These are phyloP conservation scores for Ogataea pini DNA, from an alignment of 805 yeast species.

Conservation along the genomic window DNA sequence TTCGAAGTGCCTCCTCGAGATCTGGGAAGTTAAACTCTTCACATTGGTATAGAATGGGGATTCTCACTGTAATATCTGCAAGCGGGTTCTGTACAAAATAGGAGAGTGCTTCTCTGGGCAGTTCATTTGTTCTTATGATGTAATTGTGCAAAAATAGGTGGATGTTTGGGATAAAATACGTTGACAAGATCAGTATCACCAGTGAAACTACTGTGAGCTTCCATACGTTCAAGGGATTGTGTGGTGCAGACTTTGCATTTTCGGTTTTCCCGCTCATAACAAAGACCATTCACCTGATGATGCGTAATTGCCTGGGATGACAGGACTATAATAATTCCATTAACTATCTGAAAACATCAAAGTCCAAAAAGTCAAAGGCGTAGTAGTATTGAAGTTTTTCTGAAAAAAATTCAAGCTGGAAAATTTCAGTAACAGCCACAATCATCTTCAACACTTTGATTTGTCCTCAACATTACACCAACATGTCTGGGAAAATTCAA, in stretches of 20 bases:
- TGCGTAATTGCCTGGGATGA: no score
- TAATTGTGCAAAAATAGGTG: conserved; percentile 7
- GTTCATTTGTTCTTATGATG: conserved; percentile 2
- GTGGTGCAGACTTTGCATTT: no score
- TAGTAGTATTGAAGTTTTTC: no score
- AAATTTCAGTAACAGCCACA: no score
- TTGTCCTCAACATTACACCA: no score
- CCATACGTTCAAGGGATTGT: background rate
- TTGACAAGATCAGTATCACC: background rate
- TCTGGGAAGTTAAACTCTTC: conserved; percentile 65
- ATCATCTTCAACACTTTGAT: no score
- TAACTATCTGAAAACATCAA: no score
- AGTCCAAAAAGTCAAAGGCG: no score
- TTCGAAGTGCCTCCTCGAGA: conserved; percentile 53
- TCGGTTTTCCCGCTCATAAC: no score
- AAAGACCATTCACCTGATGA: no score
- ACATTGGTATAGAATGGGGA: conserved; percentile 44
- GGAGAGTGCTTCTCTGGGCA: conserved; percentile 18
- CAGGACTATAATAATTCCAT: no score
- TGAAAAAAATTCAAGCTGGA: no score
- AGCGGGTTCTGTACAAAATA: conserved; percentile 38
- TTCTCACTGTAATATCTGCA: conserved; percentile 42
- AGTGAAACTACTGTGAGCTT: conserved; percentile 1
- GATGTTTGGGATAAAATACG: background rate
- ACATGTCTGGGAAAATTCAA: conserved; percentile 34